Base-by-base conservation (phyloP, 2,329 filamentous ascomycete species). In the Aspergillus hiratsukae region DNA sequence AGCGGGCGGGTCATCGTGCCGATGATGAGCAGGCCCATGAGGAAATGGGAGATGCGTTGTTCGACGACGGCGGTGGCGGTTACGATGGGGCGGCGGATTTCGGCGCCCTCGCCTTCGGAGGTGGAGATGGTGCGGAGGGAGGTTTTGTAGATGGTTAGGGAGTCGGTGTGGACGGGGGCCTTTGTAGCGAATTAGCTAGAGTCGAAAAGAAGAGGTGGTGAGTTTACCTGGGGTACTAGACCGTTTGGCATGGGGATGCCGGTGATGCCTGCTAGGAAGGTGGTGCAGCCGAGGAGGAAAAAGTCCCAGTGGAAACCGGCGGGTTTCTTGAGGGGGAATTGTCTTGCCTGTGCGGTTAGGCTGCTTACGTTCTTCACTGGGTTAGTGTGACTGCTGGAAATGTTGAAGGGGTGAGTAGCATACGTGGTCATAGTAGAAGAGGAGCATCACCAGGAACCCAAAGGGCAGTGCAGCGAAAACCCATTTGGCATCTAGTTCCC, bases 351-450 rank as follows among this genome's bases (percentile, higher is more conserved):
- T 14, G 88, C 87, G 48, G 90, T 91, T 41, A 91, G 80, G 4
- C 80, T 83, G 87, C 90, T 1, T 87, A 91, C 5, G 89, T 88
- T 88, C 58, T 64, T 7, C 7, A 17, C 31, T 35, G 14, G 41
- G 25, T 9, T 11, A 11, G 9, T 19, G 50, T 29, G n/a, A n/a
- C n/a, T n/a, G n/a, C n/a, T 49, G 25, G 46, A 51, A 21, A 5
- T 41, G 41, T 3, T 50, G 10, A 48, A 3, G n/a, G 6, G 49
- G 75, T 54, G 3, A n/a, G 10, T 57, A 79, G 87, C 86, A 84
- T 63, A 92, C 93, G 69, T 94, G 90, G 66, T 94, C 90, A 69
- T 92, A 94, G 78, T 87, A 94, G 69, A 94, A 95, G 6, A 94
- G 76, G 17, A 94, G 84, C 0, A 90, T 94, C 9, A 94, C 77